Evolutionary conservation across 75 land plant genomes (phyloP).

Genomic region (Cryptomeria japonica): DNA sequence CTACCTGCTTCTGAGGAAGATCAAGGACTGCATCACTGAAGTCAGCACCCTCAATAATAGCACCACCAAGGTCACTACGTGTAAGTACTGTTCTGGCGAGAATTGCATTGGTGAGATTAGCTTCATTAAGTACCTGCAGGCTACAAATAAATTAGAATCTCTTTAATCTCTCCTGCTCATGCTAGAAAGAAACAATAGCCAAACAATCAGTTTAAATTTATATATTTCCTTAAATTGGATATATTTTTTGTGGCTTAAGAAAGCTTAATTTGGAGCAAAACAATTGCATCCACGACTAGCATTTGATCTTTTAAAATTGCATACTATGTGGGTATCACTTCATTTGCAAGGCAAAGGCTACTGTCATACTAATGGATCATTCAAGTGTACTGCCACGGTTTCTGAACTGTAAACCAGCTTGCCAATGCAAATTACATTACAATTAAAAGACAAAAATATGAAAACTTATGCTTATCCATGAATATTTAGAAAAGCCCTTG

Average conservation of each 20-base stretch:
- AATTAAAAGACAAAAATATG: not conserved
- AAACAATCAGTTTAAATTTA: not conserved
- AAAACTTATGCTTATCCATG: not conserved
- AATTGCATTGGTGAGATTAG: constrained; percentile 93
- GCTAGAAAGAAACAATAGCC: constrained; percentile 1
- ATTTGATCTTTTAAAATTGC: not conserved
- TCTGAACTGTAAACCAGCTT: not conserved
- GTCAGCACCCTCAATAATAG: constrained; percentile 92
- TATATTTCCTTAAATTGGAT: not conserved
- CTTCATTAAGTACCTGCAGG: constrained; percentile 93
- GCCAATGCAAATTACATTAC: not conserved
- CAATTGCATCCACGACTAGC: not conserved
- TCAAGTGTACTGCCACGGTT: not conserved
- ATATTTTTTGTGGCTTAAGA: not conserved
- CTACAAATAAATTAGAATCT: not conserved
- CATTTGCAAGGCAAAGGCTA: not conserved
- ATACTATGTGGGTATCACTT: not conserved
- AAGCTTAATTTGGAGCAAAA: not conserved
- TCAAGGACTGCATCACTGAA: constrained; percentile 98
- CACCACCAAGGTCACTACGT: constrained; percentile 94
- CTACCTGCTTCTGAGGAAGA: constrained; percentile 87
- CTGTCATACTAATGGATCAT: not conserved
- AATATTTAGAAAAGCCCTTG: not conserved
- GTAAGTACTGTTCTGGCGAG: constrained; percentile 95
- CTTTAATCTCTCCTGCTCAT: not conserved